Base-by-base conservation (phyloP, 139 green algal genomes). In the Trebouxia sp. region DNA sequence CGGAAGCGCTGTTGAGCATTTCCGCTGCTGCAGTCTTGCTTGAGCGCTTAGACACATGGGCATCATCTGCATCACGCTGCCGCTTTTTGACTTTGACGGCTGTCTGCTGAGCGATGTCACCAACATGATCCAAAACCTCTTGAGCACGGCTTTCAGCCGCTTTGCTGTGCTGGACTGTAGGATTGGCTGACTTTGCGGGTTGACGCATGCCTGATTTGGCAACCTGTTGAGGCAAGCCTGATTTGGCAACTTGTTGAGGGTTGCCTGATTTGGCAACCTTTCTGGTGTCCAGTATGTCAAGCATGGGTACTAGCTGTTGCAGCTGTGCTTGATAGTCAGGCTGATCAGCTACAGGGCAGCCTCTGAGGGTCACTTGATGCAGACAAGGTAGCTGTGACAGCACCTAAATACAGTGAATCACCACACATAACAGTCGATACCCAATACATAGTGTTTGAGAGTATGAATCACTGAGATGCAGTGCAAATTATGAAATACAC, bases 231-330 rank as follows among this genome's bases (percentile, higher is more conserved):
- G 22, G 50, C 50, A 28, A 22, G 50, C 50, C 2, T 28, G 1
- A 5, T 3, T 5, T 58, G 5, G 50, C 50, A 58, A 22, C 50
- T 28, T 58, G 20, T 58, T 6, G 50, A n/a, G n/a, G n/a, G n/a
- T n/a, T n/a, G n/a, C n/a, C n/a, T n/a, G n/a, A n/a, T 35, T 72
- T 72, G 35, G 11, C 12, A 35, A 56, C 42, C 41, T 77, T 77
- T 26, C 22, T 77, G 69, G 28, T 77, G 24, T 77, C 69, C 38
- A 77, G 69, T 14, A 77, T 35, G 42, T 51, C 69, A 30, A 77
- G 41, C 39, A 56, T 51, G 37, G 69, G 69, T 41, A 77, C 39
- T n/a, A 37, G 42, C 41, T 51, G 42, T 24, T 56, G 69, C 69
- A 77, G 41, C 69, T 56, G 69, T 5, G n/a, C 26, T 11, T 41